Evolutionary conservation across 202 grass and related monocot species (phyloP).

Genomic region (Bolboschoenoplectus hybrid): DNA sequence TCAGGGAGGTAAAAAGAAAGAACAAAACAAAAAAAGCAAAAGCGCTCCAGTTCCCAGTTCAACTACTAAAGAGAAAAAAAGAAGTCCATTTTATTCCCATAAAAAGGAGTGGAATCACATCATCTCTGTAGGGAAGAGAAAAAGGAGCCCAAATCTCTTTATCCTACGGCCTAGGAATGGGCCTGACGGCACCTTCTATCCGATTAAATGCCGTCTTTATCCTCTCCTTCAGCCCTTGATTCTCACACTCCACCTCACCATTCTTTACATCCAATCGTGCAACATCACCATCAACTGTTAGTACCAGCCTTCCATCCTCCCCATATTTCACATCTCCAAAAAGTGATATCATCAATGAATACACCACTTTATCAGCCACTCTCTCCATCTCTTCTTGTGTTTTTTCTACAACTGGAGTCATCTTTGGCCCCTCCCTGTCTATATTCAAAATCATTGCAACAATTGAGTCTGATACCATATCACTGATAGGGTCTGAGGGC

Average conservation of each 20-base stretch:
- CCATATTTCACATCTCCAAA: constrained; percentile 81
- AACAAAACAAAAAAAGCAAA: background rate
- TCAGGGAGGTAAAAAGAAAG: background rate
- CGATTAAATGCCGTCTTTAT: constrained; percentile 68
- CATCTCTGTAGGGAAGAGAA: too few species aligned
- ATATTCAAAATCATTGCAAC: constrained; percentile 89
- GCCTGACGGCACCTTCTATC: constrained; percentile 72
- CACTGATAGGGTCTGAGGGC: constrained; percentile 84
- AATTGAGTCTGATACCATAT: constrained; percentile 97
- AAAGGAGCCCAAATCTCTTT: background rate
- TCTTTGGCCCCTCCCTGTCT: constrained; percentile 67
- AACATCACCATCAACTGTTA: constrained; percentile 68
- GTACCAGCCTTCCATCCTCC: constrained; percentile 71
- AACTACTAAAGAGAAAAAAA: background rate
- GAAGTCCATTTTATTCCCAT: background rate
- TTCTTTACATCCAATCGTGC: constrained; percentile 62
- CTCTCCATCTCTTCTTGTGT: constrained; percentile 73
- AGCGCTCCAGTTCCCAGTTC: background rate
- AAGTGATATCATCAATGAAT: constrained; percentile 72
- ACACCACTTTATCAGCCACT: constrained; percentile 64
- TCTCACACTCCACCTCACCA: constrained; percentile 77
- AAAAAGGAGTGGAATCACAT: background rate
- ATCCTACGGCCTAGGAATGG: constrained; percentile 49
- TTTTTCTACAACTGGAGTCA: constrained; percentile 63
- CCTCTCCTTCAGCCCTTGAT: constrained; percentile 61